These are phyloP conservation scores for Purpureocillium takamizusanense DNA, from an alignment of 2,329 filamentous ascomycete genomes.

Conservation along the genomic window DNA sequence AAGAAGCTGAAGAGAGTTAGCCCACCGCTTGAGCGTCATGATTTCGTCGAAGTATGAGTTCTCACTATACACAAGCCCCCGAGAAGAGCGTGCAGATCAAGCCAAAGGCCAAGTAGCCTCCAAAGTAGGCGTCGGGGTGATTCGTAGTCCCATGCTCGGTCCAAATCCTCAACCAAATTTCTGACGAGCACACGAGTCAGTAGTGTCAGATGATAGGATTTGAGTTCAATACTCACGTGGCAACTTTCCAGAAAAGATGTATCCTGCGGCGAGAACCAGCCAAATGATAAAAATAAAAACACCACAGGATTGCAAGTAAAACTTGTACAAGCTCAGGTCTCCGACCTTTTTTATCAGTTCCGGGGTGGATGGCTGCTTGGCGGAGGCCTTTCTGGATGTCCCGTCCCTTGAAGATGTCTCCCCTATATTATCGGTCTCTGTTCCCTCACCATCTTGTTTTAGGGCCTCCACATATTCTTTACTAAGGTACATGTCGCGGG, in stretches of 20 bases:
- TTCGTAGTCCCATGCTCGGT: neutral
- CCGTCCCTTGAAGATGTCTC: too few species aligned
- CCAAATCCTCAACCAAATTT: constrained; percentile 5
- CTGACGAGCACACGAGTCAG: neutral
- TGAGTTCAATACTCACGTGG: neutral
- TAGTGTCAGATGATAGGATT: too few species aligned
- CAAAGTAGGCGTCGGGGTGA: constrained; percentile 1
- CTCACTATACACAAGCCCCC: constrained; percentile 1
- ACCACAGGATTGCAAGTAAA: constrained; percentile 4
- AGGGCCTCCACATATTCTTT: too few species aligned
- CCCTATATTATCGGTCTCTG: too few species aligned
- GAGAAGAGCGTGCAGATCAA: neutral
- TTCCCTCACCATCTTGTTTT: too few species aligned
- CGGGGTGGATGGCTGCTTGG: neutral
- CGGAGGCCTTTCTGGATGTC: too few species aligned
- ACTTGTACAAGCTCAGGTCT: constrained; percentile 4
- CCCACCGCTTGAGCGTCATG: too few species aligned
- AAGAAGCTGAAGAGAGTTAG: constrained; percentile 1
- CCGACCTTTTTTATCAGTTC: constrained; percentile 1
- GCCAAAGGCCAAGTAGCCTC: constrained; percentile 2
- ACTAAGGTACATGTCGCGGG: too few species aligned
- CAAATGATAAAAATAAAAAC: constrained; percentile 1
- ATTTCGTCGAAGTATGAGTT: too few species aligned
- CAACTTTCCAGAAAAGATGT: constrained; percentile 1
- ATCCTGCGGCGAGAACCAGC: constrained; percentile 1